A percentile compares a stretch with the other conserved stretches of the same genome.
Conservation (phyloP, 192 early-diverging fungal species). For the Coemansia sp. region DNA sequence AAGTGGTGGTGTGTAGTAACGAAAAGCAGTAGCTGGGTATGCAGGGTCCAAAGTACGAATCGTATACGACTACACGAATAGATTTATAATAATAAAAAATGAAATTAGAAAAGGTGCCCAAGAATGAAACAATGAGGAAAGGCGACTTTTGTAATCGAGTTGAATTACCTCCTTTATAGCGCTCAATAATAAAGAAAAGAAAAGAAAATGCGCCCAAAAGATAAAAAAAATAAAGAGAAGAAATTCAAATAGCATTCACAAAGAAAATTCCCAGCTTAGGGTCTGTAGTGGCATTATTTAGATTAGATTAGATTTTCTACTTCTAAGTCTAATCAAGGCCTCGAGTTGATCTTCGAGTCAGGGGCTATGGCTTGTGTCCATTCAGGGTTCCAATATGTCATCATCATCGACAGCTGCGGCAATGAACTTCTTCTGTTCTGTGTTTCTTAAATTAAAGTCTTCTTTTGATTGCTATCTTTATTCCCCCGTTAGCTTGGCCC, state of each 20-base stretch:
- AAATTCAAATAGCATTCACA: neutral
- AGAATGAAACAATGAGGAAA: neutral
- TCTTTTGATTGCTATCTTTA: neutral
- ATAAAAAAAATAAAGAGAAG: neutral
- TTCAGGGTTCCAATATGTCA: no score
- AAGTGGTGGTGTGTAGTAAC: neutral
- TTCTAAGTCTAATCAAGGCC: no score
- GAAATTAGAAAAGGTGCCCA: neutral
- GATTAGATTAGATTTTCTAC: no score
- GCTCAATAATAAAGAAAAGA: neutral
- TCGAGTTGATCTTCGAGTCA: no score
- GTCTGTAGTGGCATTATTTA: no score
- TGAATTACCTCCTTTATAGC: neutral
- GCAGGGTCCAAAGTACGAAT: neutral
- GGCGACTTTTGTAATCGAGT: neutral
- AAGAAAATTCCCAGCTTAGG: neutral
- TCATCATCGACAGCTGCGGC: no score
- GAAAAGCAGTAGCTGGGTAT: neutral
- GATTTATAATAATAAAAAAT: neutral
- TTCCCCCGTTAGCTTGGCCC: neutral
- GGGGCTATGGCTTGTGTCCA: no score
- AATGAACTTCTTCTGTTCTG: neutral
- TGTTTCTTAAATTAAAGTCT: neutral
- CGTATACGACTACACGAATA: neutral
- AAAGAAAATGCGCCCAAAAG: neutral